Evolutionary conservation across 1,139 yeast genomes (phyloP).

Genomic region (Taphrina deformans): DNA sequence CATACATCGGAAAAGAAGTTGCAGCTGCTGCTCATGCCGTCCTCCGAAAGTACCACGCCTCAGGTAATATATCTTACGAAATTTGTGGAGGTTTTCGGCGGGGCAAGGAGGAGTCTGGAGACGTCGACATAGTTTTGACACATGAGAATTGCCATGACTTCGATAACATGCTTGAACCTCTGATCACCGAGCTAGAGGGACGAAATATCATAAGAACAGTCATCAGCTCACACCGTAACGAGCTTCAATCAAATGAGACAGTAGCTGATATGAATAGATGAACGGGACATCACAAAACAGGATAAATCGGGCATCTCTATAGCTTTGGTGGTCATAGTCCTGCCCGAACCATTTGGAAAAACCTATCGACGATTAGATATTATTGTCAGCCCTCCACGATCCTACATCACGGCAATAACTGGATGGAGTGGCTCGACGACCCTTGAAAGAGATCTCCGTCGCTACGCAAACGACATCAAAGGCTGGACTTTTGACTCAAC

Average conservation of each 20-base stretch:
- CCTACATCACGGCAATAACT: slow-evolving; percentile 38
- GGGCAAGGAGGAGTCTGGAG: slow-evolving; percentile 35
- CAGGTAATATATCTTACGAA: background rate
- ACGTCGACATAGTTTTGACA: slow-evolving; percentile 38
- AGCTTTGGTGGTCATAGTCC: slow-evolving; percentile 5
- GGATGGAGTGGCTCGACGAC: slow-evolving; percentile 41
- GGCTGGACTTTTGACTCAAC: slow-evolving; percentile 35
- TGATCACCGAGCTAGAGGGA: slow-evolving; percentile 10
- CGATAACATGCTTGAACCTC: background rate
- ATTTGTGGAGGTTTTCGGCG: slow-evolving; percentile 40
- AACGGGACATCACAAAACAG: slow-evolving; percentile 11
- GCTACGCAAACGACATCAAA: slow-evolving; percentile 14
- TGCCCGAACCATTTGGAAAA: background rate
- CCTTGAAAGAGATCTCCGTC: slow-evolving; percentile 39
- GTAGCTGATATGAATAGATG: slow-evolving; percentile 9
- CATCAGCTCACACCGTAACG: slow-evolving; percentile 12
- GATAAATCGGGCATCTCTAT: slow-evolving; percentile 3
- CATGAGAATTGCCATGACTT: background rate
- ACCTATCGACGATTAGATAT: slow-evolving; percentile 38
- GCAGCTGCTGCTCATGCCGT: slow-evolving; percentile 6
- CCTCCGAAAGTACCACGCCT: slow-evolving; percentile 11
- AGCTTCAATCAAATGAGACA: too few species aligned
- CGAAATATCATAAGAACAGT: background rate
- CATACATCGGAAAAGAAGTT: slow-evolving; percentile 32
- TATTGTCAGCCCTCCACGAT: slow-evolving; percentile 36